Base-by-base conservation (phyloP, 2,329 filamentous ascomycete genomes). In the Aspergillus oerlinghausenensis region DNA sequence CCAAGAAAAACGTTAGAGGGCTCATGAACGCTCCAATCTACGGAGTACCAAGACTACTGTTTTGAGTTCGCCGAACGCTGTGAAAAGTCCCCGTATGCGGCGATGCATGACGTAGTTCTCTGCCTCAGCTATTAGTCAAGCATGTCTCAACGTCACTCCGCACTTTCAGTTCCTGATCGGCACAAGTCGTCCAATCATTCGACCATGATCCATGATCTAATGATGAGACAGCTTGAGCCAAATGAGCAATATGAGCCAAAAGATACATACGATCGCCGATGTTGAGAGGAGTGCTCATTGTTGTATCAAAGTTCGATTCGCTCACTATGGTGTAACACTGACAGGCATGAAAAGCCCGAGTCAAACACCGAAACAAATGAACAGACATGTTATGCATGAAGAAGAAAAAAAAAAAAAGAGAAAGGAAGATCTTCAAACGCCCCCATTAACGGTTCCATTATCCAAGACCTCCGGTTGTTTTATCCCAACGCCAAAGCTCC, bases 401-500 rank as follows among this genome's bases (percentile, higher is more conserved):
- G 19, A 42, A 42, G 49, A 19, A 47, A 45, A 54, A 53, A 38
- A 51, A 40, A 28, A 54, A 35, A n/a, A 14, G 50, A 51, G 28
- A 19, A n/a, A 43, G 10, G 10, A 21, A 43, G 9, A 45, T 23
- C n/a, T 11, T 19, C 10, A 45, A 45, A 21, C 43, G 23, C 43
- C 19, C 21, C 21, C 19, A 14, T 21, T 23, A 50, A 61, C 51
- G 49, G 56, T 55, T 29, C 54, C 55, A 51, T 47, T 57, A 56
- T 51, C 57, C 59, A 42, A 29, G 45, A 40, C 32, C 45, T 47
- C 49, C 49, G 40, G 54, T 26, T 42, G 40, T 60, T 64, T 65
- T 68, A 51, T 50, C 47, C 55, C 54, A 62, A 64, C 60, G 55
- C 63, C 61, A 55, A 55, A 62, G 35, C 52, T 55, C 55, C 45